phyloP scores from a whole-genome alignment of 192 early-diverging fungal species.

The Linnemannia elongata region DNA sequence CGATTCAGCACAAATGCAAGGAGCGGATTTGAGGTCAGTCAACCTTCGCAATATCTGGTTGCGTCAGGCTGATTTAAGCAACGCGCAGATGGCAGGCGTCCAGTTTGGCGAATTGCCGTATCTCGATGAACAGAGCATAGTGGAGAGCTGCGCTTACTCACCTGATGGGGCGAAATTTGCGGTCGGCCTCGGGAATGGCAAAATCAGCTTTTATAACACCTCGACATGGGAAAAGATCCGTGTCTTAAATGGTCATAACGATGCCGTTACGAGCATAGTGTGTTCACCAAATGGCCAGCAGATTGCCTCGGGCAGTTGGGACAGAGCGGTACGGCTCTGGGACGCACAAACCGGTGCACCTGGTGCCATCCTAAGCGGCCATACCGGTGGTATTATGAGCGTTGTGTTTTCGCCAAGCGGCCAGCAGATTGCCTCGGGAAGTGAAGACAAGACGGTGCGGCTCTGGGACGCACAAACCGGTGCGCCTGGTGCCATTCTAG shows the following conservation, averaged over 20 bases:
- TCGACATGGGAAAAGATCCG: not conserved
- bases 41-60: slow-evolving; percentile 14
- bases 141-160: slow-evolving; percentile 10
- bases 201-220: not conserved
- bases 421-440: too few species aligned
- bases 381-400: too few species aligned
- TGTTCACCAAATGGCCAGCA: slow-evolving; percentile 18
- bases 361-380: too few species aligned
- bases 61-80: slow-evolving; percentile 19
- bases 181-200: not conserved
- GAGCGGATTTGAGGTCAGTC: slow-evolving; percentile 7
- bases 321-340: too few species aligned
- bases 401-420: too few species aligned
- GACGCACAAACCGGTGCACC: too few species aligned
- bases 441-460: too few species aligned
- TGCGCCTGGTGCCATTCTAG: not conserved
- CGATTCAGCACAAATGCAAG: slow-evolving; percentile 25
- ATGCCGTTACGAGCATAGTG: not conserved
- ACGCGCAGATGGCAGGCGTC: slow-evolving; percentile 18
- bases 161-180: not conserved
- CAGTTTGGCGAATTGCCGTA: slow-evolving; percentile 22
- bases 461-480: not conserved
- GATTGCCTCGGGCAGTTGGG: slow-evolving; percentile 11
- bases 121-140: not conserved
- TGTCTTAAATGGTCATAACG: not conserved